Percentiles rank a stretch among this genome's conserved stretches.
These are phyloP conservation scores for Euryodendron excelsum DNA, from an alignment of 148 eudicot genomes.

Conservation along the genomic window DNA sequence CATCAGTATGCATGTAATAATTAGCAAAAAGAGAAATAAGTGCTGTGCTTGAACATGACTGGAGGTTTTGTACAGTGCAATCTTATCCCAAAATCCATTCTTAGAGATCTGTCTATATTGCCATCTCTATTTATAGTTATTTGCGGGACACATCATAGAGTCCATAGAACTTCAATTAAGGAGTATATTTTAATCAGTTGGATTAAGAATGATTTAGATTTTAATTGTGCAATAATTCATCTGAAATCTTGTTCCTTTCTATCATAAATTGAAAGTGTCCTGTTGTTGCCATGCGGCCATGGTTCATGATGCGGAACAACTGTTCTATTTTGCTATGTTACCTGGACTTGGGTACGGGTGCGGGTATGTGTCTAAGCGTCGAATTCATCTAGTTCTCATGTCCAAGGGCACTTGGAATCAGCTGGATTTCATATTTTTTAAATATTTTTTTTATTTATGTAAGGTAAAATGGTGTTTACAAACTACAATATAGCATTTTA, in stretches of 20 bases:
- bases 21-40: background rate
- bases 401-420: too few species aligned
- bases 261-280: background rate
- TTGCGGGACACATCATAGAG: background rate
- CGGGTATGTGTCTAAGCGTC: too few species aligned
- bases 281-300: background rate
- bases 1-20: too few species aligned
- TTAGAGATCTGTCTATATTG: background rate
- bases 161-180: background rate
- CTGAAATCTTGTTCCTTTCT: background rate
- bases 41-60: background rate
- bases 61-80: background rate
- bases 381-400: too few species aligned
- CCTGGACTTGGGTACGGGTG: too few species aligned
- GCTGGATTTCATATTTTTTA: too few species aligned
- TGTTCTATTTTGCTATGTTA: slow-evolving; percentile 4
- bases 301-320: background rate
- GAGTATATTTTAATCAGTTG: background rate
- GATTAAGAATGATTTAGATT: background rate
- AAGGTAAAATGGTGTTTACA: too few species aligned
- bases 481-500: too few species aligned
- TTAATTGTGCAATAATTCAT: background rate
- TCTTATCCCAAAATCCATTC: background rate
- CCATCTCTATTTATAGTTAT: too few species aligned
- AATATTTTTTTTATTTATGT: too few species aligned